Percentiles rank a stretch among this genome's conserved stretches.
Conservation (phyloP, 805 yeast genomes). For the Teunomyces kruisii region DNA sequence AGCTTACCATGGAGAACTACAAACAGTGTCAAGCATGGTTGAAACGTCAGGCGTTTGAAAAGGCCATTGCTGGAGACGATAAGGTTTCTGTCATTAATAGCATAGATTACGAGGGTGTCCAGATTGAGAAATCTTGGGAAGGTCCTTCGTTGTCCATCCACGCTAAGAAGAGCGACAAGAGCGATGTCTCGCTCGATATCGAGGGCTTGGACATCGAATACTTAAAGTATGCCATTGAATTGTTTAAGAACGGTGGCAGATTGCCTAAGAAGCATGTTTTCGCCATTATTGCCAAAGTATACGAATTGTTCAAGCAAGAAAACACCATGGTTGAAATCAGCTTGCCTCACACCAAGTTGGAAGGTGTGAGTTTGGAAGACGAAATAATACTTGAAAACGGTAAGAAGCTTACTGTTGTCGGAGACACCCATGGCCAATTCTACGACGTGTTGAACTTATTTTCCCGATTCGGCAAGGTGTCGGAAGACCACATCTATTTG, state of each 20-base stretch:
- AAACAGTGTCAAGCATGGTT: conserved; percentile 64
- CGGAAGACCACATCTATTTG: conserved; percentile 65
- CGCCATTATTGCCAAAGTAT: conserved; percentile 74
- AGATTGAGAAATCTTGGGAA: conserved; percentile 53
- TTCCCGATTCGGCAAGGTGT: conserved; percentile 68
- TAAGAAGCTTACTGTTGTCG: conserved; percentile 77
- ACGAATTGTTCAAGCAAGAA: conserved; percentile 62
- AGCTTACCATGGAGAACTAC: conserved; percentile 59
- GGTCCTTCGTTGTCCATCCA: conserved; percentile 55
- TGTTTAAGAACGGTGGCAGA: conserved; percentile 71
- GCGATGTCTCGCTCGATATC: conserved; percentile 29
- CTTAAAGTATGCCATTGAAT: conserved; percentile 60
- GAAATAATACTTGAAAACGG: conserved; percentile 26
- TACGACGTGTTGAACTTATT: conserved; percentile 86
- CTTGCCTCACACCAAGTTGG: conserved; percentile 32
- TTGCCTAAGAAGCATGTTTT: conserved; percentile 82
- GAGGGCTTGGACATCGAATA: conserved; percentile 51
- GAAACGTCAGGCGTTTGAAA: conserved; percentile 75
- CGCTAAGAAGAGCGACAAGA: conserved; percentile 24
- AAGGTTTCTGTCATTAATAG: conserved; percentile 48
- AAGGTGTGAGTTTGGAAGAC: conserved; percentile 12
- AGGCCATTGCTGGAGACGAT: conserved; percentile 79
- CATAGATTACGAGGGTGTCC: conserved; percentile 47
- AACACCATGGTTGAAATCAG: conserved; percentile 73
- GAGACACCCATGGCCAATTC: conserved; percentile 97